phyloP scores from a whole-genome alignment of 352 stramenopile genomes.

The Globisporangium ultimum region DNA sequence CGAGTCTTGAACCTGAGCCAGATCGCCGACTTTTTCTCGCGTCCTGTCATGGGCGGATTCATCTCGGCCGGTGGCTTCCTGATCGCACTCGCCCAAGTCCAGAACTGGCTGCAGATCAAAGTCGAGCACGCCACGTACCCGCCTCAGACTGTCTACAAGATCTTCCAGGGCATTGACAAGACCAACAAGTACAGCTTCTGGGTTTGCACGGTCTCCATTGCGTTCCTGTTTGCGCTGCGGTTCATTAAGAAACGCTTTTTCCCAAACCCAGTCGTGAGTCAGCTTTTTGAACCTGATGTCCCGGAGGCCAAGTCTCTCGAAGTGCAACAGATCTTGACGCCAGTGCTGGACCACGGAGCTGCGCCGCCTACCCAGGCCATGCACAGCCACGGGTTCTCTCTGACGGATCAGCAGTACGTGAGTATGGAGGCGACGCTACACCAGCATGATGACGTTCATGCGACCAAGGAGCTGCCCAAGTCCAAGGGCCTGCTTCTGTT shows the following conservation, averaged over 20 bases:
- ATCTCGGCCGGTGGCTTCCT: conserved; percentile 84
- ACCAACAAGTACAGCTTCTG: conserved; percentile 72
- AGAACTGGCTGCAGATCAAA: conserved; percentile 73
- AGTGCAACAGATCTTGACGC: conserved; percentile 13
- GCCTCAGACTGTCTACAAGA: conserved; percentile 48
- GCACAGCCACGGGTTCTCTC: conserved; percentile 30
- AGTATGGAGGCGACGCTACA: conserved; percentile 23
- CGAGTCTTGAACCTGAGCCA: conserved; percentile 81
- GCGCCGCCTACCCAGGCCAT: conserved; percentile 11
- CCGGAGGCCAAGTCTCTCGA: conserved; percentile 10
- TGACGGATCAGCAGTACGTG: conserved; percentile 44
- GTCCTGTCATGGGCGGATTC: conserved; percentile 89
- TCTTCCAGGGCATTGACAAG: conserved; percentile 49
- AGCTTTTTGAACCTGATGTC: conserved; percentile 23
- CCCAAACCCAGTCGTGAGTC: conserved; percentile 21
- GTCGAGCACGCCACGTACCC: conserved; percentile 42
- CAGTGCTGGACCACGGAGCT: conserved; percentile 6
- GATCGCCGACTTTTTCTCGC: conserved; percentile 85
- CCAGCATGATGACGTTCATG: conserved; percentile 4
- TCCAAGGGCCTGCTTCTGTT: conserved; percentile 17
- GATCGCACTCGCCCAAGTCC: conserved; percentile 89
- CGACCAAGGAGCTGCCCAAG: conserved; percentile 13
- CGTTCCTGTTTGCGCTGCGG: conserved; percentile 40
- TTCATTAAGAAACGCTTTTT: conserved; percentile 43
- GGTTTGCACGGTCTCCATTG: conserved; percentile 55